These are phyloP conservation scores for Stemphylium lycopersici DNA, from an alignment of 2,329 filamentous ascomycete genomes.

Conservation along the genomic window DNA sequence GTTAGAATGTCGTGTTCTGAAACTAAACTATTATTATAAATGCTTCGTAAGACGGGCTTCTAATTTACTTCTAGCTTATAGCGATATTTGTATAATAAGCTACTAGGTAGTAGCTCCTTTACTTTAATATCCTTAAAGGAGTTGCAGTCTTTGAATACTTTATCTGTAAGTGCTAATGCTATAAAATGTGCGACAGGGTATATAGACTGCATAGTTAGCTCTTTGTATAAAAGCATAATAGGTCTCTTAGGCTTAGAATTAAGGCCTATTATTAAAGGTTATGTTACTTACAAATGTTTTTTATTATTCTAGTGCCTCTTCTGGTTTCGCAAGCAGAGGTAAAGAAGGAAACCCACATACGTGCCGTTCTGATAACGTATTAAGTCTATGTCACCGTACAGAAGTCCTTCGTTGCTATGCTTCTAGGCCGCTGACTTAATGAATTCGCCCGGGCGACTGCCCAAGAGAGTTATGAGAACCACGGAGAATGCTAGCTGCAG, in stretches of 20 bases:
- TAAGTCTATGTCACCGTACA: slow-evolving; percentile 4
- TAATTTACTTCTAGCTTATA: background rate
- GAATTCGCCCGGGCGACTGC: slow-evolving; percentile 5
- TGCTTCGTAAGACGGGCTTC: background rate
- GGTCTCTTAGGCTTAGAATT: background rate
- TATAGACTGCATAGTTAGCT: background rate
- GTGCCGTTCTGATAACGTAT: background rate
- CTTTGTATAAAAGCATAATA: slow-evolving; percentile 8
- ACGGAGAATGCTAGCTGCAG: slow-evolving; percentile 13
- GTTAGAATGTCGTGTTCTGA: slow-evolving; percentile 2
- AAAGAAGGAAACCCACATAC: slow-evolving; percentile 4
- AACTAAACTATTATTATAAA: background rate
- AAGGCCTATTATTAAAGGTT: background rate
- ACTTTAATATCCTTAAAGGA: slow-evolving; percentile 1
- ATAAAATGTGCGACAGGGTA: slow-evolving; percentile 5
- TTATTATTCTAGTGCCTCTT: slow-evolving; percentile 9
- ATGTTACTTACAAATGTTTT: slow-evolving; percentile 2
- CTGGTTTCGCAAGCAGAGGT: slow-evolving; percentile 1
- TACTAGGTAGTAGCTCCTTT: background rate
- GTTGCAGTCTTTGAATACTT: slow-evolving; percentile 1
- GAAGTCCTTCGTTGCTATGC: slow-evolving; percentile 7
- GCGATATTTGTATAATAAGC: background rate
- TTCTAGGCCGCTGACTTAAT: slow-evolving; percentile 6
- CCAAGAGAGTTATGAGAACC: background rate
- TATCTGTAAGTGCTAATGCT: slow-evolving; percentile 7